Percentiles rank a stretch among this genome's conserved stretches.
Evolutionary conservation across 1,284 basidiomycete species (phyloP).

Genomic region (Melampsora allii-populina): DNA sequence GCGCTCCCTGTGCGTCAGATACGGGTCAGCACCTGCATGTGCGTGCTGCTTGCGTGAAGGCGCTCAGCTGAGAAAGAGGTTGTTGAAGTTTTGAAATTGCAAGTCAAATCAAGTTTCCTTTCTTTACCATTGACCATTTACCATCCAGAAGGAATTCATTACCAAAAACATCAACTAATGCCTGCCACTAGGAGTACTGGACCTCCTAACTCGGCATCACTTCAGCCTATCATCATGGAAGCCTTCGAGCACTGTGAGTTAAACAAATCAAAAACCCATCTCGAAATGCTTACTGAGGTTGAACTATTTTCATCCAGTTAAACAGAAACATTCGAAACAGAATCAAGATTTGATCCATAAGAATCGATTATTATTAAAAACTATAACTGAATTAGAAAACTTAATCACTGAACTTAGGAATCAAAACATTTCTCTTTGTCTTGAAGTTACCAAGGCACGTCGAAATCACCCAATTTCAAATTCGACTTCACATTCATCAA

Average conservation of each 20-base stretch:
- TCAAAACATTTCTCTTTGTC: conserved; percentile 16
- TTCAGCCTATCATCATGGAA: conserved; percentile 41
- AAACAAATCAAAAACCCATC: not conserved
- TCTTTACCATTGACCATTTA: too few species aligned
- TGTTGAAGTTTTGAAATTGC: too few species aligned
- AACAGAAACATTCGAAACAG: conserved; percentile 41
- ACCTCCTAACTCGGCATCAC: conserved; percentile 24
- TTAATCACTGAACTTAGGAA: conserved; percentile 22
- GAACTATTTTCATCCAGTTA: conserved; percentile 14
- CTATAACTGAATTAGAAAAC: conserved; percentile 28
- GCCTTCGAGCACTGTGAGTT: conserved; percentile 35
- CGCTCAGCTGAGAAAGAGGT: too few species aligned
- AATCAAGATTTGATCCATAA: conserved; percentile 43
- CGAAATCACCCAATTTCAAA: not conserved
- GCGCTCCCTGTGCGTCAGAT: too few species aligned
- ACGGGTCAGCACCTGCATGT: too few species aligned
- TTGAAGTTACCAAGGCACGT: conserved; percentile 8
- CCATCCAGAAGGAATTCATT: too few species aligned
- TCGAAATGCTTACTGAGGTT: not conserved
- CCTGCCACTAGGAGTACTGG: conserved; percentile 39
- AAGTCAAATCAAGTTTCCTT: too few species aligned
- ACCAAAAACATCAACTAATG: not conserved
- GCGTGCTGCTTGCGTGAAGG: too few species aligned
- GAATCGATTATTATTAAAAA: conserved; percentile 32
- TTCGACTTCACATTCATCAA: not conserved